These are phyloP conservation scores for Eimeria zaria DNA, from an alignment of 169 alveolate species.

Conservation along the genomic window DNA sequence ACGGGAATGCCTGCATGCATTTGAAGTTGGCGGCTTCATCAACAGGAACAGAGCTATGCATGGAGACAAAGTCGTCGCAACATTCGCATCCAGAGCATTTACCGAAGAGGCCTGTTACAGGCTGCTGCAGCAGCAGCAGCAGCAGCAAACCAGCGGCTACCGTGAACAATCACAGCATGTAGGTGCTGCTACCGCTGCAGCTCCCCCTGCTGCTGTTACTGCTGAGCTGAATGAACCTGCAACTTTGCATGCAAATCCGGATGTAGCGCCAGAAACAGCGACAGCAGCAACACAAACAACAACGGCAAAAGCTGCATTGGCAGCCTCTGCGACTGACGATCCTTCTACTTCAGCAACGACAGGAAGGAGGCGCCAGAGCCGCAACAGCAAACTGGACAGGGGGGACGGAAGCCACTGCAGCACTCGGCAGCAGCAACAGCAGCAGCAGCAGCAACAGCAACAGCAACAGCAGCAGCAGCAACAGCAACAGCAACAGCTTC, in stretches of 20 bases:
- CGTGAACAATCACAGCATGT: not conserved
- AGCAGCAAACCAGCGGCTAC: slow-evolving; percentile 1
- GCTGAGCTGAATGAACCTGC: not conserved
- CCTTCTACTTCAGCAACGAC: slow-evolving; percentile 1
- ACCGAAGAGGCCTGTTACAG: not conserved
- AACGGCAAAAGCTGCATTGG: not conserved
- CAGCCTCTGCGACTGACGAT: slow-evolving; percentile 8
- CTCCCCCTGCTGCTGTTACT: not conserved
- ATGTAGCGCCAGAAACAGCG: not conserved
- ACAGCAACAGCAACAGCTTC: slow-evolving; percentile 36
- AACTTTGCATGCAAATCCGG: not conserved
- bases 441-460: slow-evolving; percentile 13
- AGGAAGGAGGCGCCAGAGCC: not conserved
- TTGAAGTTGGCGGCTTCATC: slow-evolving; percentile 59
- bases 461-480: slow-evolving; percentile 23
- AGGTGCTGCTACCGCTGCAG: not conserved
- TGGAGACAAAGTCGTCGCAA: slow-evolving; percentile 58
- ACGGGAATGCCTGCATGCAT: slow-evolving; percentile 57
- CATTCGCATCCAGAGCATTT: not conserved
- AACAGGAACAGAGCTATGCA: slow-evolving; percentile 72
- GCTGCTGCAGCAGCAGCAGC: slow-evolving; percentile 29
- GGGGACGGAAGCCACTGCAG: not conserved
- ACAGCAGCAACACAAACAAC: slow-evolving; percentile 37
- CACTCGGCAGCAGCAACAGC: slow-evolving; percentile 44
- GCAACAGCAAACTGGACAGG: not conserved